Conservation (phyloP, 345 rosid genomes). For the Odontarrhena argentea region DNA sequence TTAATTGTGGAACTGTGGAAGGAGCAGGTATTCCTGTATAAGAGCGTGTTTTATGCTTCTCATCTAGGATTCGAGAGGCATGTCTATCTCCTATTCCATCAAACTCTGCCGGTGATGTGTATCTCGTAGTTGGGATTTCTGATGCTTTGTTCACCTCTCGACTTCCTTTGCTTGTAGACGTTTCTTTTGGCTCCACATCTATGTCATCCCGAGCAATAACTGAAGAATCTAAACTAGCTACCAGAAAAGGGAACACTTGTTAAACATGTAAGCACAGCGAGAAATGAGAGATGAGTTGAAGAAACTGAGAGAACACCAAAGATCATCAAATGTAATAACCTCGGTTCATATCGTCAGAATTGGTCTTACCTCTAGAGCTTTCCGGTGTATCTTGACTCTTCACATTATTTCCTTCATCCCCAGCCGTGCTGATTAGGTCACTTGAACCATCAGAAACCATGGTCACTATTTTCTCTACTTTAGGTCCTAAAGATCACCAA, state of each 20-base stretch:
- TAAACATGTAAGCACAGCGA: constrained; percentile 21
- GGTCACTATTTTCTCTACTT: constrained; percentile 56
- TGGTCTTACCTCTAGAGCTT: constrained; percentile 37
- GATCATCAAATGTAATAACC: too few species aligned
- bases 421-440: constrained; percentile 34
- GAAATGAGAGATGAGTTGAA: neutral
- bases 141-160: constrained; percentile 37
- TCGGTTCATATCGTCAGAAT: neutral
- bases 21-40: constrained; percentile 88
- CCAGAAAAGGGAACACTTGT: constrained; percentile 19
- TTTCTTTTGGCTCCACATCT: constrained; percentile 31
- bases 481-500: constrained; percentile 49
- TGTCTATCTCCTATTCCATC: constrained; percentile 36
- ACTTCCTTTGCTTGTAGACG: constrained; percentile 38
- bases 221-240: constrained; percentile 36
- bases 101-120: constrained; percentile 41
- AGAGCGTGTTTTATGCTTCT: constrained; percentile 35
- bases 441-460: constrained; percentile 42
- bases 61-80: constrained; percentile 36
- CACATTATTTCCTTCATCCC: constrained; percentile 26
- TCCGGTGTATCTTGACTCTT: constrained; percentile 38
- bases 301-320: too few species aligned
- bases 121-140: constrained; percentile 36
- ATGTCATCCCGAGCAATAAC: constrained; percentile 23
- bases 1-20: constrained; percentile 61